Evolutionary conservation across 352 stramenopile species (phyloP).

Genomic region (Phytophthora pseudosyringae): DNA sequence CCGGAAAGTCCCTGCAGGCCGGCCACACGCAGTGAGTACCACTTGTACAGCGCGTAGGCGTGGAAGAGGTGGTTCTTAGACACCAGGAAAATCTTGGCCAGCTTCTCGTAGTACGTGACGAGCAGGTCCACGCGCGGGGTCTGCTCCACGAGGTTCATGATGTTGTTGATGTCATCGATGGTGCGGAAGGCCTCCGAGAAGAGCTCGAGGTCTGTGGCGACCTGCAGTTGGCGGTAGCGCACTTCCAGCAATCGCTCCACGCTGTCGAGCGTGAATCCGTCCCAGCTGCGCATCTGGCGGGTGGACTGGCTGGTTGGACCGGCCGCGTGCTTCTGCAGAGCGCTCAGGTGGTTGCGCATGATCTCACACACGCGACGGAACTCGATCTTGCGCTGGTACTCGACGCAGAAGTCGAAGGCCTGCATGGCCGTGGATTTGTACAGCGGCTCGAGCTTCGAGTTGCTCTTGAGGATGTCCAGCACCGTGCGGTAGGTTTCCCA

Average conservation of each 20-base stretch:
- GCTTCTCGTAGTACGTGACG: constrained; percentile 98
- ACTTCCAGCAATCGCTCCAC: constrained; percentile 97
- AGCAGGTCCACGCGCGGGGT: constrained; percentile 95
- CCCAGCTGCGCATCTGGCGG: constrained; percentile 94
- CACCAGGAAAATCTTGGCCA: constrained; percentile 97
- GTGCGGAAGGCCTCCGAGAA: constrained; percentile 99
- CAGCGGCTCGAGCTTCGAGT: constrained; percentile 91
- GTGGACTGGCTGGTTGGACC: constrained; percentile 77
- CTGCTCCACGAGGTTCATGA: constrained; percentile 91
- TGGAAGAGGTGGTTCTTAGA: constrained; percentile 98
- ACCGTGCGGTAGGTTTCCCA: constrained; percentile 98
- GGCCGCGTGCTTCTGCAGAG: constrained; percentile 93
- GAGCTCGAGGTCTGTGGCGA: constrained; percentile 94
- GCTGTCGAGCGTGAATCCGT: constrained; percentile 95
- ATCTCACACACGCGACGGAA: constrained; percentile 98
- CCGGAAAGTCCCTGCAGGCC: constrained; percentile 77
- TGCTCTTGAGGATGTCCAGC: constrained; percentile 97
- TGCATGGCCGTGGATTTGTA: constrained; percentile 84
- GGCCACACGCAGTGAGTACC: constrained; percentile 92
- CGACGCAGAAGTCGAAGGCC: constrained; percentile 86
- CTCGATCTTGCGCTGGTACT: constrained; percentile 94
- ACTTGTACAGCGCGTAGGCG: constrained; percentile 97
- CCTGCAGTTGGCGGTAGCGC: constrained; percentile 97
- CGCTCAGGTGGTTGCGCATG: constrained; percentile 96
- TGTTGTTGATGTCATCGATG: constrained; percentile 99